A percentile compares a stretch with the other conserved stretches of the same genome.
These are phyloP conservation scores for Teratosphaeria pseudoeucalypti DNA, from an alignment of 2,329 filamentous ascomycete species.

Conservation along the genomic window DNA sequence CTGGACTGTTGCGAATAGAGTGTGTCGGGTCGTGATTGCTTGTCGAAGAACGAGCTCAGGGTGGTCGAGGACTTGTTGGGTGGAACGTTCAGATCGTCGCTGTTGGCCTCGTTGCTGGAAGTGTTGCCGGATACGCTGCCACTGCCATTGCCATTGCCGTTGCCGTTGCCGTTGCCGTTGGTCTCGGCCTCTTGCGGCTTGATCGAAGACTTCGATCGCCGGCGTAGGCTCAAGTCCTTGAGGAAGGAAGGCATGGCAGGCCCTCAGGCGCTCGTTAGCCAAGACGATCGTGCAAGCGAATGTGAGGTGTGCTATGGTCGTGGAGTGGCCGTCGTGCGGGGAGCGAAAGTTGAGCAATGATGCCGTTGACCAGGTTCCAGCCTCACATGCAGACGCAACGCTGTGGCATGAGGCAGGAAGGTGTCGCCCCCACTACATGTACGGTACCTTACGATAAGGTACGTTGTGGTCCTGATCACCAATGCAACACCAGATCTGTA, in stretches of 20 bases:
- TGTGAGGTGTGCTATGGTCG: background rate
- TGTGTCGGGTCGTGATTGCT: conserved; percentile 65
- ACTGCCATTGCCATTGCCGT: conserved; percentile 8
- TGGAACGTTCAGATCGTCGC: conserved; percentile 22
- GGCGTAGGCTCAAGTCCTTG: conserved; percentile 54
- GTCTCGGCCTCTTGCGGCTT: conserved; percentile 34
- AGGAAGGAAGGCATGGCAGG: conserved; percentile 50
- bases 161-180: conserved; percentile 3
- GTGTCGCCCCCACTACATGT: background rate
- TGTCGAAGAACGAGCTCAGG: conserved; percentile 46
- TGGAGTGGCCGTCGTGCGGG: background rate
- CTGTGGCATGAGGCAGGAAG: background rate
- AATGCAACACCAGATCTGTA: background rate
- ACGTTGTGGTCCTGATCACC: background rate
- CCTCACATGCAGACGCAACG: background rate
- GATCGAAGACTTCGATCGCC: conserved; percentile 66
- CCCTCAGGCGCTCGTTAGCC: background rate
- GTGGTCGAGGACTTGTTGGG: conserved; percentile 42
- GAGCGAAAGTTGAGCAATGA: background rate
- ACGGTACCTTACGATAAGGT: too few species aligned
- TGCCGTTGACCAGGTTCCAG: background rate
- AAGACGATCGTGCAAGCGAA: background rate
- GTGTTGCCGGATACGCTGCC: conserved; percentile 32
- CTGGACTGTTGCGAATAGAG: conserved; percentile 56
- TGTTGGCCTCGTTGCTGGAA: conserved; percentile 15